Conservation (phyloP, 306 rosid species). For the Corylus americana region DNA sequence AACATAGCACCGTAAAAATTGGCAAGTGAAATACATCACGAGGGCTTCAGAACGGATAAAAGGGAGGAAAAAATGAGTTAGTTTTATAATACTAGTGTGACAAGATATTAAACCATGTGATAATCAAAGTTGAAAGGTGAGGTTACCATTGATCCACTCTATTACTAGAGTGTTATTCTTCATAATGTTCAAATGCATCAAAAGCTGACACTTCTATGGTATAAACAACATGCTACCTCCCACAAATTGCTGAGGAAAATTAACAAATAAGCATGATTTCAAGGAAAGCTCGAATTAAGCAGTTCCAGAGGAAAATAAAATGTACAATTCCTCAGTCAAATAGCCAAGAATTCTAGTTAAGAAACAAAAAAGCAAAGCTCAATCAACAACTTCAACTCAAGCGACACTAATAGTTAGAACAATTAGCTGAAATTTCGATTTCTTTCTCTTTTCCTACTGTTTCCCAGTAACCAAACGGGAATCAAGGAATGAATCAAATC, state of each 20-base stretch:
- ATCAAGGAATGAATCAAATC: not conserved
- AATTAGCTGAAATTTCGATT: not conserved
- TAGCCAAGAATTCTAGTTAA: not conserved
- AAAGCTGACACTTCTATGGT: not conserved
- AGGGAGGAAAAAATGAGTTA: too few species aligned
- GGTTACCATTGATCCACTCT: not conserved
- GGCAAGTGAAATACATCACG: too few species aligned
- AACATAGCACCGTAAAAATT: too few species aligned
- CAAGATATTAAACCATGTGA: too few species aligned
- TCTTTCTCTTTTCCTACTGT: not conserved
- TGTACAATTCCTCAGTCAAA: not conserved
- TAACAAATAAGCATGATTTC: not conserved
- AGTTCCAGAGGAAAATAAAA: not conserved
- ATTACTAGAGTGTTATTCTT: not conserved
- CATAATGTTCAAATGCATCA: not conserved
- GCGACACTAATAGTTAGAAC: not conserved
- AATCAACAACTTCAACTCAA: not conserved
- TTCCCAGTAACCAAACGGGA: not conserved
- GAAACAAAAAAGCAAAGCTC: not conserved
- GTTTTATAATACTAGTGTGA: too few species aligned
- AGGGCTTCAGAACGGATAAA: too few species aligned
- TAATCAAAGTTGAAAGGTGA: too few species aligned
- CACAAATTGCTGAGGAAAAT: not conserved
- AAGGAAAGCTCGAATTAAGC: not conserved
- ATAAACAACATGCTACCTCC: not conserved